A percentile compares a stretch with the other conserved stretches of the same genome.
Conservation (phyloP, 2,329 filamentous ascomycete species). For the Stachybotrys chlorohalonatus region DNA sequence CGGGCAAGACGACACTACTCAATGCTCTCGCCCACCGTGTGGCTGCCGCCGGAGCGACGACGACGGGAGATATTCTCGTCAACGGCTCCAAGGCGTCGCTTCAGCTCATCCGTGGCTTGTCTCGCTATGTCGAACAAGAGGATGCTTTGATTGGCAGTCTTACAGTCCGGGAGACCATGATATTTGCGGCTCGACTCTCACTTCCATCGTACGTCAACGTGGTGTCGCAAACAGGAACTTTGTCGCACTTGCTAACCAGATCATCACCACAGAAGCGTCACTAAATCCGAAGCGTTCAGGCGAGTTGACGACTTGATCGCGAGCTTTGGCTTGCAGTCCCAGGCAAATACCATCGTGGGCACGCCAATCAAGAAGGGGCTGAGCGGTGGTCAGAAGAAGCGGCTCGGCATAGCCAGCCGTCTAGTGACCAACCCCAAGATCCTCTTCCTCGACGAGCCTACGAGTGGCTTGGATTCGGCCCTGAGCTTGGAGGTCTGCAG, state of each 20-base stretch:
- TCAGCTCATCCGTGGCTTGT: slow-evolving; percentile 53
- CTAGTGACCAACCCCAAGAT: slow-evolving; percentile 75
- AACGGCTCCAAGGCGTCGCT: slow-evolving; percentile 48
- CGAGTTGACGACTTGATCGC: slow-evolving; percentile 59
- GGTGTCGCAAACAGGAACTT: not conserved
- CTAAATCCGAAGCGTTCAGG: slow-evolving; percentile 39
- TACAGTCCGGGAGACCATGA: slow-evolving; percentile 70
- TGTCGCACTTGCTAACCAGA: not conserved
- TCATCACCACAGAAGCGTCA: not conserved
- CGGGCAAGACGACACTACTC: slow-evolving; percentile 77
- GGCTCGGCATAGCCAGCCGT: slow-evolving; percentile 71
- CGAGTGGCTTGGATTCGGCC: slow-evolving; percentile 72
- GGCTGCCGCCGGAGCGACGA: slow-evolving; percentile 30
- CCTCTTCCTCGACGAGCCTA: slow-evolving; percentile 77
- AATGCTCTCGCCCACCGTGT: slow-evolving; percentile 61
- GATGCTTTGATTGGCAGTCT: slow-evolving; percentile 75
- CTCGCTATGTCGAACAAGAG: slow-evolving; percentile 79
- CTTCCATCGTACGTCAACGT: slow-evolving; percentile 6
- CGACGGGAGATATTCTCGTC: slow-evolving; percentile 34
- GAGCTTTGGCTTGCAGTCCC: slow-evolving; percentile 63
- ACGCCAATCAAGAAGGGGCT: slow-evolving; percentile 78
- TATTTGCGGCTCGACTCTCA: slow-evolving; percentile 65
- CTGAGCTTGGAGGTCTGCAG: slow-evolving; percentile 69
- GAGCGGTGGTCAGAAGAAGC: slow-evolving; percentile 75
- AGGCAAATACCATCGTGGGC: slow-evolving; percentile 65